These are phyloP conservation scores for Pythium brachiatum DNA, from an alignment of 352 stramenopile species.

Conservation along the genomic window DNA sequence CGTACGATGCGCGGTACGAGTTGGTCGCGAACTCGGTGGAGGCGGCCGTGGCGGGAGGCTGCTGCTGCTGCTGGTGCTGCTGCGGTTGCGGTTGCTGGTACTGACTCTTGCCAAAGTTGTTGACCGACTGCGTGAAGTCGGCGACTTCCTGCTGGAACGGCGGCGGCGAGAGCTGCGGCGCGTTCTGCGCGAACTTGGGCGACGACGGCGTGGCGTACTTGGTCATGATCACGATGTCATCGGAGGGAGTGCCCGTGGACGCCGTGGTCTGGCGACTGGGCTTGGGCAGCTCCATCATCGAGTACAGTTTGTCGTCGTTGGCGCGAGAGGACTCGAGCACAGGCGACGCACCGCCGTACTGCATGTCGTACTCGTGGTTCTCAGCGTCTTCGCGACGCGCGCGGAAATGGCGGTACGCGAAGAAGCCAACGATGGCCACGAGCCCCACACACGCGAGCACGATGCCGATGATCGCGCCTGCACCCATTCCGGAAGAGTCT, in stretches of 20 bases:
- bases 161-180: constrained; percentile 20
- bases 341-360: constrained; percentile 20
- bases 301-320: constrained; percentile 23
- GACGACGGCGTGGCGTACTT: constrained; percentile 26
- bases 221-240: constrained; percentile 27
- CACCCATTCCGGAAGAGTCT: constrained; percentile 14
- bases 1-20: constrained; percentile 41
- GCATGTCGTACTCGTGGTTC: constrained; percentile 13
- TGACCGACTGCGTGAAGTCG: constrained; percentile 36
- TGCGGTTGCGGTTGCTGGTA: no score
- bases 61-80: no score
- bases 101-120: constrained; percentile 51
- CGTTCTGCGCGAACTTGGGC: constrained; percentile 22
- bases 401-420: constrained; percentile 25
- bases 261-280: constrained; percentile 16
- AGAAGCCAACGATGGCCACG: constrained; percentile 23
- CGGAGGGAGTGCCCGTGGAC: constrained; percentile 10
- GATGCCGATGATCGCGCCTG: constrained; percentile 26
- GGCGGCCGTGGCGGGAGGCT: constrained; percentile 10
- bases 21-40: constrained; percentile 13
- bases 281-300: constrained; percentile 14
- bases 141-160: constrained; percentile 30
- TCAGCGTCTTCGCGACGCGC: constrained; percentile 21
- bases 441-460: constrained; percentile 22
- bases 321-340: constrained; percentile 19